Conservation (phyloP, 345 rosid genomes). For the Salix udensis region DNA sequence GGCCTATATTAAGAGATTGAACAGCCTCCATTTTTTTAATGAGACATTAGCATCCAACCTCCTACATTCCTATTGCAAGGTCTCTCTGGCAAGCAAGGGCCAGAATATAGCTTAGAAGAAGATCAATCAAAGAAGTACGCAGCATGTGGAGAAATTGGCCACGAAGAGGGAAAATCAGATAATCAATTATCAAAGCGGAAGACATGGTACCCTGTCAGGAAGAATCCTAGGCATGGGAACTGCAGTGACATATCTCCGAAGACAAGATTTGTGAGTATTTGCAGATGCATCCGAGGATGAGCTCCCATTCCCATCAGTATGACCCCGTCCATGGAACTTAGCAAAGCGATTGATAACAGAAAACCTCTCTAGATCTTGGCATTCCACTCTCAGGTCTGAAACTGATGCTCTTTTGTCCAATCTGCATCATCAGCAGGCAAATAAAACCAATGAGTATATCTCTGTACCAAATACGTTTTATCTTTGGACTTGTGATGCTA, state of each 20-base stretch:
- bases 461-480: neutral
- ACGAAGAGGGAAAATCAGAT: conserved; percentile 30
- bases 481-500: neutral
- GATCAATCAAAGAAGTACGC: conserved; percentile 13
- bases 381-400: conserved; percentile 65
- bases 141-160: conserved; percentile 25
- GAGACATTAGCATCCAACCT: conserved; percentile 27
- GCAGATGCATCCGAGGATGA: conserved; percentile 36
- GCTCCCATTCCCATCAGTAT: conserved; percentile 44
- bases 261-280: conserved; percentile 39
- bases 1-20: conserved; percentile 39
- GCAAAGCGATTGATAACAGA: conserved; percentile 88
- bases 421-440: conserved; percentile 40
- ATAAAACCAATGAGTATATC: neutral
- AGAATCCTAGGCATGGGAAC: conserved; percentile 74
- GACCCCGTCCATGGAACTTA: conserved; percentile 73
- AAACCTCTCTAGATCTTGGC: conserved; percentile 70
- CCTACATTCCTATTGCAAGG: conserved; percentile 30
- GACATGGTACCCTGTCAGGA: conserved; percentile 89
- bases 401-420: conserved; percentile 60
- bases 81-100: conserved; percentile 20
- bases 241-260: conserved; percentile 74
- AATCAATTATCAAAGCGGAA: conserved; percentile 66
- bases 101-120: conserved; percentile 21
- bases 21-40: conserved; percentile 29